Evolutionary conservation across 805 yeast species (phyloP).

Genomic region (Sugiyamaella mastotermitis): DNA sequence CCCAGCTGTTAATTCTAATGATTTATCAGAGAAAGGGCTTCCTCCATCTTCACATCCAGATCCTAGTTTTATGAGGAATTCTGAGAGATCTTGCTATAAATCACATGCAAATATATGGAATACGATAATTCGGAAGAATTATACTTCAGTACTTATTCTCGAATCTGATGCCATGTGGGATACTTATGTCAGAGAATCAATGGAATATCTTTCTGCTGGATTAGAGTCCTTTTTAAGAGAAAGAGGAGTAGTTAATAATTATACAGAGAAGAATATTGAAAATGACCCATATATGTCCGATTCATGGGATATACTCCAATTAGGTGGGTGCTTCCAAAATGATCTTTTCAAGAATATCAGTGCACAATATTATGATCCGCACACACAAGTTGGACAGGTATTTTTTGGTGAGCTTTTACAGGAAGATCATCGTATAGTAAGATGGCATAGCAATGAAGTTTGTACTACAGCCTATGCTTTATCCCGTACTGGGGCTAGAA

Average conservation of each 20-base stretch:
- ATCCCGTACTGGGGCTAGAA: constrained; percentile 12
- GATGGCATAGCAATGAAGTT: constrained; percentile 7
- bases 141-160: constrained; percentile 10
- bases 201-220: constrained; percentile 1
- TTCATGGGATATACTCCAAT: constrained; percentile 13
- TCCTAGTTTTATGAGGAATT: constrained; percentile 2
- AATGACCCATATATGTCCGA: constrained; percentile 12
- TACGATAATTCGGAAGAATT: constrained; percentile 9
- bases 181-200: constrained; percentile 8
- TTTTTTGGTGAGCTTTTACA: constrained; percentile 6
- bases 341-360: constrained; percentile 2
- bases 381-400: constrained; percentile 8
- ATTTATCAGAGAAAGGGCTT: constrained; percentile 4
- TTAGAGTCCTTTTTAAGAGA: neutral
- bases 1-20: neutral
- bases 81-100: constrained; percentile 10
- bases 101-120: constrained; percentile 16
- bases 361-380: constrained; percentile 8
- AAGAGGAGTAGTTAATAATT: neutral
- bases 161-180: constrained; percentile 18
- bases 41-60: constrained; percentile 8
- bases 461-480: constrained; percentile 17
- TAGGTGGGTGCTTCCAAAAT: constrained; percentile 13
- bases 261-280: constrained; percentile 3
- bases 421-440: constrained; percentile 10